Conservation (phyloP, 148 eudicot genomes). For the Camellia japonica region DNA sequence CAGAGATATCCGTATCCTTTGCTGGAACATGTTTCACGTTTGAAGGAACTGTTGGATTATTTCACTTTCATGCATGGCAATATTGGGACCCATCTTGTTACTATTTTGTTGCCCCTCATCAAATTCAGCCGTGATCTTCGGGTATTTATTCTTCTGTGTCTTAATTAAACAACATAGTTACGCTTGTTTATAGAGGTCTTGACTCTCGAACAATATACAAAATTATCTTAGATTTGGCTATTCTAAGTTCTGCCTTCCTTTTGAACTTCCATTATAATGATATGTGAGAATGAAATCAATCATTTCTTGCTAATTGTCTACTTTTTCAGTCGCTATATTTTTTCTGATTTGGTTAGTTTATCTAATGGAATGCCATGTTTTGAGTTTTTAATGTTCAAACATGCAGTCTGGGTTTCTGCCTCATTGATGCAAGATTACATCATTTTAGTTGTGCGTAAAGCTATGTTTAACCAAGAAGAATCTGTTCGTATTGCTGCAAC, state of each 20-base stretch:
- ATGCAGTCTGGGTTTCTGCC: not conserved
- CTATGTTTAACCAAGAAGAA: conserved; percentile 60
- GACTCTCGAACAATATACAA: too few relatives aligned
- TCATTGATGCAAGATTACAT: conserved; percentile 40
- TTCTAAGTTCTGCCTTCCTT: not conserved
- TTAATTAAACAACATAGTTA: not conserved
- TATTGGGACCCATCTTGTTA: conserved; percentile 33
- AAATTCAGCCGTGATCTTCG: conserved; percentile 46
- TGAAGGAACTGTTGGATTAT: conserved; percentile 64
- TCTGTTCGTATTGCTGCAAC: conserved; percentile 50
- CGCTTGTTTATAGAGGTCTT: not conserved
- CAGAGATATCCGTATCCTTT: conserved; percentile 38
- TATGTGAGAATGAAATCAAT: not conserved
- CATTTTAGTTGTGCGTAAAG: conserved; percentile 55
- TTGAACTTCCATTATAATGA: not conserved
- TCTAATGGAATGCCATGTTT: not conserved
- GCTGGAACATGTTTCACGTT: conserved; percentile 46
- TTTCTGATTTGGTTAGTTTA: not conserved
- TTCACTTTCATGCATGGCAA: conserved; percentile 47
- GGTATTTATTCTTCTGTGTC: conserved; percentile 28
- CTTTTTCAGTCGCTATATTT: not conserved
- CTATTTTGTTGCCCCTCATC: conserved; percentile 44
- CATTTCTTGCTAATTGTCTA: not conserved
- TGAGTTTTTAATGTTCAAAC: not conserved
- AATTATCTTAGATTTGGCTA: too few relatives aligned